A percentile compares a stretch with the other conserved stretches of the same genome.
phyloP scores from a whole-genome alignment of 768 basidiomycete species.

The Tylopilus intermedius region DNA sequence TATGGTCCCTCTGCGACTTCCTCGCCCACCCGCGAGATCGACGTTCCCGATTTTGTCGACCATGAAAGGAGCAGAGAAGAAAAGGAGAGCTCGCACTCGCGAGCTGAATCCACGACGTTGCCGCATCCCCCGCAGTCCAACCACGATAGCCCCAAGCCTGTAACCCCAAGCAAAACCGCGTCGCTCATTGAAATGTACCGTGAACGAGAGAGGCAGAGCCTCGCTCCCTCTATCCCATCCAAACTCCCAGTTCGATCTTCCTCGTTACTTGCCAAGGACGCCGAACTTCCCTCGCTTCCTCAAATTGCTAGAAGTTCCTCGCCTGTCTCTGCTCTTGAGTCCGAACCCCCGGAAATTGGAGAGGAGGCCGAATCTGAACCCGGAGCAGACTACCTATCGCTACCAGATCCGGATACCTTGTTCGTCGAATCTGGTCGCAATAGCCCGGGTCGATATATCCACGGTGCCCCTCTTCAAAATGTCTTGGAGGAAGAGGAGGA shows the following conservation, averaged over 20 bases:
- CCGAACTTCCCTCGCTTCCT: conserved; percentile 5
- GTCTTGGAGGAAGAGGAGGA: conserved; percentile 78
- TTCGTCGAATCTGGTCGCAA: conserved; percentile 49
- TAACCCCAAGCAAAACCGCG: conserved; percentile 58
- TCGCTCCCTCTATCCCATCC: conserved; percentile 19
- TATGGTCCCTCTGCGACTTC: conserved; percentile 30
- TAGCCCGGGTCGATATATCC: conserved; percentile 70
- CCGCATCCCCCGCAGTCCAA: conserved; percentile 11
- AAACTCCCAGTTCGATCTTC: conserved; percentile 33
- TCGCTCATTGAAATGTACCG: conserved; percentile 84
- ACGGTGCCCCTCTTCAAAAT: conserved; percentile 83
- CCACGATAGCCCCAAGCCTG: conserved; percentile 14
- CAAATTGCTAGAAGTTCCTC: conserved; percentile 8
- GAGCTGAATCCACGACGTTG: conserved; percentile 29
- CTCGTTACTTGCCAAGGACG: conserved; percentile 8
- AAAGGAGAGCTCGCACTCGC: conserved; percentile 22
- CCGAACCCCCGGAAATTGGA: conserved; percentile 24
- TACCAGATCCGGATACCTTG: conserved; percentile 30
- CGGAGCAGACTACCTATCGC: conserved; percentile 24
- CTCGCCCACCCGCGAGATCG: conserved; percentile 26
- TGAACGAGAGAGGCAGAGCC: conserved; percentile 52
- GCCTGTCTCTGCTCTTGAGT: conserved; percentile 15
- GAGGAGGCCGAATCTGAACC: conserved; percentile 28
- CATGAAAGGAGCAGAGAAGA: conserved; percentile 20
- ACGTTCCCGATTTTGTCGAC: conserved; percentile 27